phyloP scores from a whole-genome alignment of 2,329 filamentous ascomycete species.

The Achaetomium macrosporum region DNA sequence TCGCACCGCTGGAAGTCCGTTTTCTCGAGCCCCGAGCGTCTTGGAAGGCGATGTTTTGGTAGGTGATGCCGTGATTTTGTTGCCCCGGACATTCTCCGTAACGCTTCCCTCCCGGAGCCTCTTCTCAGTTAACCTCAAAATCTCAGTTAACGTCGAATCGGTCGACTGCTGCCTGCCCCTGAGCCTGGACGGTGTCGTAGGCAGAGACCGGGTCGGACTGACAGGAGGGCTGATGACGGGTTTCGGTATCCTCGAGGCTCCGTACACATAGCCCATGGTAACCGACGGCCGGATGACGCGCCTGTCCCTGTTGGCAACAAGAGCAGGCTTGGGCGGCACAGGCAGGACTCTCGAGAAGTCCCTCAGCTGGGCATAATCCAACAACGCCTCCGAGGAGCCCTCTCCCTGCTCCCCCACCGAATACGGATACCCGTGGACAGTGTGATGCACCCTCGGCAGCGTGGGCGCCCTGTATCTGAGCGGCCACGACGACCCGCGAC shows the following conservation, averaged over 20 bases:
- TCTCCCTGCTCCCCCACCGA: not conserved
- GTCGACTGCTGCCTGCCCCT: slow-evolving; percentile 31
- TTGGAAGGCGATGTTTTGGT: slow-evolving; percentile 1
- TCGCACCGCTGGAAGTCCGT: not conserved
- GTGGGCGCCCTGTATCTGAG: slow-evolving; percentile 30
- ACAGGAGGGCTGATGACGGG: not conserved
- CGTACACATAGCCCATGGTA: slow-evolving; percentile 7
- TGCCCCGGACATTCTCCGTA: slow-evolving; percentile 16
- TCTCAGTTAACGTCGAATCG: slow-evolving; percentile 46
- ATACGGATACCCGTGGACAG: slow-evolving; percentile 14
- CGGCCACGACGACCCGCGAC: slow-evolving; percentile 28
- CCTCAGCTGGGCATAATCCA: slow-evolving; percentile 15
- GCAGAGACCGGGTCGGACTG: slow-evolving; percentile 16
- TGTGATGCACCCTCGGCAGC: slow-evolving; percentile 29
- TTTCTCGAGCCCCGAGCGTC: not conserved
- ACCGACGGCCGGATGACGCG: slow-evolving; percentile 2
- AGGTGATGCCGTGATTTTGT: slow-evolving; percentile 26
- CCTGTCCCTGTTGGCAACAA: slow-evolving; percentile 7
- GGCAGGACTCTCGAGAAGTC: slow-evolving; percentile 14
- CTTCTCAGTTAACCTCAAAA: slow-evolving; percentile 48
- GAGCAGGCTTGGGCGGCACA: slow-evolving; percentile 16
- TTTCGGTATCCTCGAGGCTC: not conserved
- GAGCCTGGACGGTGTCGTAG: slow-evolving; percentile 18
- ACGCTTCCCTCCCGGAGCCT: slow-evolving; percentile 34
- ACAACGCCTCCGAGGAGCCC: not conserved